These are phyloP conservation scores for Sporothrix pallida DNA, from an alignment of 2,329 filamentous ascomycete species.

Conservation along the genomic window DNA sequence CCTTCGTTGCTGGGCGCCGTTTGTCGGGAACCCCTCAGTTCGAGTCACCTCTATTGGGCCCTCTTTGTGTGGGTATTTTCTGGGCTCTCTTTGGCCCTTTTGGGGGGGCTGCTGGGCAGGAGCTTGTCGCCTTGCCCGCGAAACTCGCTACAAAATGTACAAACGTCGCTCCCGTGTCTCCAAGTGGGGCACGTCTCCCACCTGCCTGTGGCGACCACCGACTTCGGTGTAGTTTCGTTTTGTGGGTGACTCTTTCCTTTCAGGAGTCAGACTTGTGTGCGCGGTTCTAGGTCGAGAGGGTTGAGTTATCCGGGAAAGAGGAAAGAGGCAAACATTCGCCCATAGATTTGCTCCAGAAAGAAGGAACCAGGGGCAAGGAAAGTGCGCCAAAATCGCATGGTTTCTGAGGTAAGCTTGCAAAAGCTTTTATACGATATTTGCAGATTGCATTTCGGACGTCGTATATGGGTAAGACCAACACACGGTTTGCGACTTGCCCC, in stretches of 20 bases:
- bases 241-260: constrained; percentile 12
- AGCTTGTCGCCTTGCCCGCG: constrained; percentile 16
- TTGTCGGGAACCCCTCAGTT: constrained; percentile 24
- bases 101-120: too few species aligned
- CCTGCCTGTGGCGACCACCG: constrained; percentile 14
- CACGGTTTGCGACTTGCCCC: neutral
- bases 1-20: constrained; percentile 12
- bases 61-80: constrained; percentile 18
- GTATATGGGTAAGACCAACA: neutral
- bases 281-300: neutral
- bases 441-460: too few species aligned
- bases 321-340: neutral
- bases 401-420: neutral
- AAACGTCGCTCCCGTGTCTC: neutral
- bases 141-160: neutral
- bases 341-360: neutral
- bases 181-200: constrained; percentile 8
- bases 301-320: neutral
- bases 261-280: neutral
- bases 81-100: neutral
- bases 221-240: constrained; percentile 13
- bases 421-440: too few species aligned
- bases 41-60: constrained; percentile 17
- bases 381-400: constrained; percentile 1
- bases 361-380: constrained; percentile 2